Base-by-base conservation (phyloP, 495 filamentous ascomycete genomes). In the Parachaetomium inaequale region DNA sequence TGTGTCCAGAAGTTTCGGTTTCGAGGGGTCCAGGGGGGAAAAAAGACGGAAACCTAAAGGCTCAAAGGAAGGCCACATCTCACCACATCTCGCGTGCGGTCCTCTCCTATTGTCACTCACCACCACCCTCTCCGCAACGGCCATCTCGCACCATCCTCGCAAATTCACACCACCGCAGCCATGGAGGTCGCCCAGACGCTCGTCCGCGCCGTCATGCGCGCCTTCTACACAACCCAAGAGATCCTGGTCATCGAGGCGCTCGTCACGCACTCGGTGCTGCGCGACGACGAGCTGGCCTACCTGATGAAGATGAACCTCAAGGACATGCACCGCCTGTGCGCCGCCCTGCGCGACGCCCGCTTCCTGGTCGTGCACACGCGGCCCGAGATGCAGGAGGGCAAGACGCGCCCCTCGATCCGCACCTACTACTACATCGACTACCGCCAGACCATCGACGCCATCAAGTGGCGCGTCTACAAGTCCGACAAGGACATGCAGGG, bases 371-470 rank as follows among this genome's bases (percentile, higher is more conserved):
- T 95, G 82, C 88, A 89, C 71, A 85, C 85, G n/a, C 87, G 93
- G 15, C 83, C 85, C 34, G 93, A 97, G 68, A 77, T 86, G 53
- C 86, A 85, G 49, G 88, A 91, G 63, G 91, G 90, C 32, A 88
- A 91, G 46, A 87, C 89, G 62, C 88, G 91, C 12, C 88, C 91
- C 3, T 84, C 88, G 46, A 89, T 87, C 69, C 85, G 89, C 46
- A 96, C 93, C 55, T 97, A 96, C 78, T 99, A 95, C 76, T 99
- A 89, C 76, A 91, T 99, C 76, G 91, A 96, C 69, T 92, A 94
- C 67, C 91, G 93, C 56, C 90, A 89, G 40, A 90, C 92, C 58
- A 89, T 99, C 72, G 94, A 99, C 74, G 92, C 92, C 15, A 92
- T 96, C 79, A 99, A 99, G 69, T 99, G 88, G 79, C 88, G 90